Base-by-base conservation (phyloP, 2,329 filamentous ascomycete genomes). In the Talaromyces sp. region DNA sequence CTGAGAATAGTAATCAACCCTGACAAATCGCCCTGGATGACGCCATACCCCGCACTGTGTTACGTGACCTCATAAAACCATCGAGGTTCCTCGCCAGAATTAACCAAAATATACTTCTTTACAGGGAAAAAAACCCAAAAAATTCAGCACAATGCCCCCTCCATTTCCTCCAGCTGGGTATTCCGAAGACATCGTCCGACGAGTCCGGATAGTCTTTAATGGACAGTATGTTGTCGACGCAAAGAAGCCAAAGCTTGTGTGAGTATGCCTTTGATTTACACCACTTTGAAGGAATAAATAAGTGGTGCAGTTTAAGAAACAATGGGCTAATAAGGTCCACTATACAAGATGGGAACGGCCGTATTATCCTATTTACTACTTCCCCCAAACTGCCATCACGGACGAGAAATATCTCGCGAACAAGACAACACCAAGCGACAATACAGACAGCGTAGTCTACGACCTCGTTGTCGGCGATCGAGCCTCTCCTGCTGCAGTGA, bases 141-240 rank as follows among this genome's bases (percentile, higher is more conserved):
- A n/a, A 30, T 28, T 8, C 36, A 40, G 18, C n/a, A 56, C 1
- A 40, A 63, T 63, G 61, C 33, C 57, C 2, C 7, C 56, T 14
- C 60, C 62, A 47, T 64, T 62, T 16, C 62, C 62, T 33, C 52
- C 51, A 7, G 60, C 62, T 12, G 62, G 62, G 34, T 60, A 64
- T 34, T 64, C 62, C 27, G 62, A 64, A 59, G 62, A 64, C 16
- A 59, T 64, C 12, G 44, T 52, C 51, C 59, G 60, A 28, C 50
- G 62, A 56, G 62, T 64, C n/a, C 62, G 62, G 8, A 56, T 51
- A 31, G 18, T 62, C 28, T 64, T 62, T 40, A 62, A 62, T 14
- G 56, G 62, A 14, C 40, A 64, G 44, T 53, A 62, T 42, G 52
- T 64, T 9, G 56, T 62, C 33, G 62, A 64, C n/a, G 56, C 36